phyloP scores from a whole-genome alignment of 73 alveolate species.

The Tetrahymena elliotti region DNA sequence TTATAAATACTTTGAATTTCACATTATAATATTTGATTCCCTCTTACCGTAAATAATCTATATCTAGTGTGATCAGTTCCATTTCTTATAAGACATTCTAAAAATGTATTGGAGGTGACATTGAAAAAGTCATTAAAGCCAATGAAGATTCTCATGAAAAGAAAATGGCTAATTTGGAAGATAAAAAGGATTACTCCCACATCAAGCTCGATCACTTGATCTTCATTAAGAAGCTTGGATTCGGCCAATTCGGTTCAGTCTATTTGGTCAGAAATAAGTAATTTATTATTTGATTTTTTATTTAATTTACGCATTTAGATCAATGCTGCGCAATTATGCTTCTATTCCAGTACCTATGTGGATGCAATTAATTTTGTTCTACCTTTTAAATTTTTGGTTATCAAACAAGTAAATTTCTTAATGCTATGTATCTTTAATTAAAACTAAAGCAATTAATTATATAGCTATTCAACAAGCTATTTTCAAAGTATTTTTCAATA shows the following conservation, averaged over 20 bases:
- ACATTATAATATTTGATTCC: neutral
- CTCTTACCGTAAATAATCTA: neutral
- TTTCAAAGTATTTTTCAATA: no score
- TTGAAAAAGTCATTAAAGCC: conserved; percentile 24
- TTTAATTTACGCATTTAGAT: neutral
- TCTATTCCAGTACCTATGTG: neutral
- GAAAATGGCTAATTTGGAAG: conserved; percentile 16
- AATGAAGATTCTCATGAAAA: conserved; percentile 38
- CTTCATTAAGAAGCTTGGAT: conserved; percentile 29
- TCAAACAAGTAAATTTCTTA: neutral
- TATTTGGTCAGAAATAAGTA: conserved; percentile 57
- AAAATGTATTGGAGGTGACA: conserved; percentile 36
- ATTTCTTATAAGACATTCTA: conserved; percentile 14
- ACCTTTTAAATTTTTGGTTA: neutral
- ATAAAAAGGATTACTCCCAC: conserved; percentile 6
- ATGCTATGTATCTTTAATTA: no score
- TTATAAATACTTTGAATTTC: neutral
- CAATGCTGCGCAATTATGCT: neutral
- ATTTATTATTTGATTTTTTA: conserved; percentile 9
- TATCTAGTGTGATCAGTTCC: conserved; percentile 5
- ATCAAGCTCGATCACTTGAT: conserved; percentile 20
- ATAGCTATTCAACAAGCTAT: no score
- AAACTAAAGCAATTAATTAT: no score
- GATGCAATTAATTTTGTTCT: neutral
- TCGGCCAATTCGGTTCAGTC: conserved; percentile 49